A percentile compares a stretch with the other conserved stretches of the same genome.
These are phyloP conservation scores for Rhizophagus sp. DNA, from an alignment of 192 early-diverging fungal genomes.

Conservation along the genomic window DNA sequence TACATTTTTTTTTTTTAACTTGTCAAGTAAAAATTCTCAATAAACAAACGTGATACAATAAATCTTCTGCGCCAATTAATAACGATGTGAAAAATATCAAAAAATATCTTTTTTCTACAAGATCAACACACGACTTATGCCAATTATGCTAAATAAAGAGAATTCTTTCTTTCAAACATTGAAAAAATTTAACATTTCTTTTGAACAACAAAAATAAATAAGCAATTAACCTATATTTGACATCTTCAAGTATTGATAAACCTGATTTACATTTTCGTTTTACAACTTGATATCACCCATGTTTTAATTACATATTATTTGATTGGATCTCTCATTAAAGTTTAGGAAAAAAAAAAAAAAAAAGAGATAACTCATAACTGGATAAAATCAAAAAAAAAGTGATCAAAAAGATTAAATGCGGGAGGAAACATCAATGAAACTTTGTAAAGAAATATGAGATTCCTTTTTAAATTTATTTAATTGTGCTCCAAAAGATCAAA, in stretches of 20 bases:
- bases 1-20: background rate
- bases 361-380: no score
- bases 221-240: background rate
- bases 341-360: background rate
- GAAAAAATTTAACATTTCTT: no score
- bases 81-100: no score
- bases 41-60: background rate
- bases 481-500: background rate
- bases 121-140: no score
- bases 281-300: background rate
- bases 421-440: background rate
- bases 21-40: background rate
- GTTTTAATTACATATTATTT: background rate
- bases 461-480: background rate
- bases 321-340: background rate
- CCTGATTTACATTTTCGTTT: background rate
- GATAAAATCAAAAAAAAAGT: background rate
- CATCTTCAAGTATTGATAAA: background rate
- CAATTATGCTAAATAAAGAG: no score
- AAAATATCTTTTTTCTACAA: no score
- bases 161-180: no score
- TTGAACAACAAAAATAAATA: background rate
- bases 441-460: background rate
- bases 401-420: background rate
- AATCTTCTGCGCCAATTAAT: no score